These are phyloP conservation scores for Vitis rotundifolia DNA, from an alignment of 164 flowering plant species.

Conservation along the genomic window DNA sequence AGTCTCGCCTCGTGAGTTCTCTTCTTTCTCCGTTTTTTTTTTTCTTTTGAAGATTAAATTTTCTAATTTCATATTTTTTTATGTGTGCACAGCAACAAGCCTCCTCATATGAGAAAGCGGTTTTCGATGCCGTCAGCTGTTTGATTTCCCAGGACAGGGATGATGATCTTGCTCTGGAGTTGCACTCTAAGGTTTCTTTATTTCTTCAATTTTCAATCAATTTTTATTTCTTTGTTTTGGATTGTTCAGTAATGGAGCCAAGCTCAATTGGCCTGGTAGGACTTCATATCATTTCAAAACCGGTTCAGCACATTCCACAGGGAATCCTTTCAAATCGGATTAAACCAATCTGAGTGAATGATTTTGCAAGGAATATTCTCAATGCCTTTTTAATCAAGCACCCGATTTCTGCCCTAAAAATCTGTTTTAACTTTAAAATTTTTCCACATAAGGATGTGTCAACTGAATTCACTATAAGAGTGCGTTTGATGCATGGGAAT, in stretches of 20 bases:
- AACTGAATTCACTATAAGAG: no score
- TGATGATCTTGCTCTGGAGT: constrained; percentile 59
- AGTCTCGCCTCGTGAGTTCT: constrained; percentile 44
- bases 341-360: no score
- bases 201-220: neutral
- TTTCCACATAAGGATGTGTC: neutral
- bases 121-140: constrained; percentile 51
- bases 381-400: neutral
- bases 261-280: no score
- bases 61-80: neutral
- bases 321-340: no score
- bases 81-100: constrained; percentile 52
- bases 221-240: no score
- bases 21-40: neutral
- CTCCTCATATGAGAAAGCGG: constrained; percentile 74
- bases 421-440: neutral
- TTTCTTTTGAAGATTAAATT: neutral
- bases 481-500: no score
- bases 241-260: no score
- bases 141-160: constrained; percentile 56
- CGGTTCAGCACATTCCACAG: no score
- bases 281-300: no score
- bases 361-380: no score
- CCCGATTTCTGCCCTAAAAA: neutral
- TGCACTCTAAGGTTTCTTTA: constrained; percentile 57